Base-by-base conservation (phyloP, 2,329 filamentous ascomycete genomes). In the Raffaelea deltoideospora region DNA sequence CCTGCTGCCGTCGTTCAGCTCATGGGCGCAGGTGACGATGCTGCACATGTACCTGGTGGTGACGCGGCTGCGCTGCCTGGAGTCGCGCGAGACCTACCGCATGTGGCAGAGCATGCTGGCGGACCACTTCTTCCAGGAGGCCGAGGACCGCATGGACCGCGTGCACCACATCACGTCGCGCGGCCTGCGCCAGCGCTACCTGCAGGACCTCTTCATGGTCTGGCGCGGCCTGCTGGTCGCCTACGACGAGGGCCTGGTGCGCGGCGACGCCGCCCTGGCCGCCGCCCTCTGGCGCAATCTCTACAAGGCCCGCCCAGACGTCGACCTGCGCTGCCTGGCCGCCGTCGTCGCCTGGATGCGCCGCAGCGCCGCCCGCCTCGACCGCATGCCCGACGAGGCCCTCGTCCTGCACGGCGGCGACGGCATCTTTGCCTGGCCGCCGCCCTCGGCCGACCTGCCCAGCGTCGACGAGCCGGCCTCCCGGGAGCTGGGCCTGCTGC, bases 11-110 rank as follows among this genome's bases (percentile, higher is more conserved):
- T 96, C 86, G 0, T 98, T 98, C 58, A 87, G 79, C 53, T 88
- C 83, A 39, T 98, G 90, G 90, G 83, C 86, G 17, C 87, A 96
- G 58, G 79, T 96, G 31, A 90, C 87, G 26, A 93, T 94, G 68
- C 70, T 98, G 40, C 88, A 98, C 64, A 81, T 98, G 70, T 96
- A 94, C 65, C 71, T 95, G 40, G 60, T 96, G 41, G 81, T 83
- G 38, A 80, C 83, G 33, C 80, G 87, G 39, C 64, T 95, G 48
- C 81, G 90, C 45, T 78, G 77, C 56, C 73, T 95, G 48, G 77
- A 83, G 18, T n/a, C n/a, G n/a, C 63, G 67, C 37, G 70, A 78
- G 18, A 66, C 72, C 46, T 76, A 81, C 47, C 69, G 73, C 42
- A 70, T 74, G 39, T 94, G 86, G 76, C 84, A 92, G 56, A 81